A percentile compares a stretch with the other conserved stretches of the same genome.
Conservation (phyloP, 2,329 filamentous ascomycete species). For the Pseudohalonectria lignicola region DNA sequence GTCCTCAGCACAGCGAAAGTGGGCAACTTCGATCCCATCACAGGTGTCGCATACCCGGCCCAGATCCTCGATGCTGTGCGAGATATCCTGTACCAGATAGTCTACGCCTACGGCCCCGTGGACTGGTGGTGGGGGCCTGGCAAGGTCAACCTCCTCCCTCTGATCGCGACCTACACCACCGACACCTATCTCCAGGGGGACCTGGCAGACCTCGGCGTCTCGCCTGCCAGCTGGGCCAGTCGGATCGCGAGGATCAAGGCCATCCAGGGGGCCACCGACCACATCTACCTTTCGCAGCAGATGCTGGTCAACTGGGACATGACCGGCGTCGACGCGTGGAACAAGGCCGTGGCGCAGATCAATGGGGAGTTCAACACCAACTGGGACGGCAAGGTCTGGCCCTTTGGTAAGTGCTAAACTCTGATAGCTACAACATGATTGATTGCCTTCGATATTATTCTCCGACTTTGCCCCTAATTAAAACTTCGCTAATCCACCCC, state of each 20-base stretch:
- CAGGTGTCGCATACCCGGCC: neutral
- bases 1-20: neutral
- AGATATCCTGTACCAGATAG: neutral
- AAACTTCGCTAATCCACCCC: neutral
- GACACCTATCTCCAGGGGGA: neutral
- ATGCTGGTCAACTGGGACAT: slow-evolving; percentile 2
- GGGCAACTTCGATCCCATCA: neutral
- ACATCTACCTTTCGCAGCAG: neutral
- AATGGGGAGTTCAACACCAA: neutral
- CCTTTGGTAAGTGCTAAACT: neutral
- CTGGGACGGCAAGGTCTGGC: slow-evolving; percentile 3
- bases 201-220: neutral
- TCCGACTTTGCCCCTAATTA: too few relatives aligned
- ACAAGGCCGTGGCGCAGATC: neutral
- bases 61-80: neutral
- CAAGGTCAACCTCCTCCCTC: neutral
- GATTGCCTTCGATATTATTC: too few relatives aligned
- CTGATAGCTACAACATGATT: too few relatives aligned
- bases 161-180: neutral
- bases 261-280: neutral
- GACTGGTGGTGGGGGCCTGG: too few relatives aligned
- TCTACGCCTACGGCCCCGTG: neutral
- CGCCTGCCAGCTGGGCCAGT: neutral
- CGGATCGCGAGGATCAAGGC: neutral
- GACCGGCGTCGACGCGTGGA: neutral